Evolutionary conservation across 441 rosid genomes (phyloP), one percentile per base, ranked within the genome.

Genomic region (Pelargonium cotyledonis): DNA sequence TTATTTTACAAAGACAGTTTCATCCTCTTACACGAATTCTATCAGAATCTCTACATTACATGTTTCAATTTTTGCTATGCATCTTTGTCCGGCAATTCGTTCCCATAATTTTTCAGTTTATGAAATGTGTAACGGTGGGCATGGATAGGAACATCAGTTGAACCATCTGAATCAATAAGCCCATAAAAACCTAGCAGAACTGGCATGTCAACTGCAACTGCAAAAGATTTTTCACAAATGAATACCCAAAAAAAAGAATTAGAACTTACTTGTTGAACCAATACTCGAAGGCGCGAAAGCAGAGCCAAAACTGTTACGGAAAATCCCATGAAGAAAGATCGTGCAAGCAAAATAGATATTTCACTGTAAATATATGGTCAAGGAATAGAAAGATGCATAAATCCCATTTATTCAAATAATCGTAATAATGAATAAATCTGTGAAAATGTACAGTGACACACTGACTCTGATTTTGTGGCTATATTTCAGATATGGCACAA

Each of bases 231-330:
- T 1, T 15, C 26, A 8, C 18, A 5, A 29, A 31, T 10, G 9
- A 44, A 67, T 8, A 23, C 66, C 43, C 11, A 4, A 31, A 35
- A 1, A 63, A 60, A 64, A 58, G 66, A 9, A 68, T 51, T 70
- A 40, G 65, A 63, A 79, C 92, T 75, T 81, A 91, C 97, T 80
- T 94, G 99, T 81, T 89, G 96, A 79, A 86, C 79, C 74, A 94
- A 82, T 64, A 88, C 90, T 75, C 90, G 80, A 26, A 94, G 84
- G 64, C 96, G 93, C 8, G 89, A 92, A 67, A 94, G 94, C 82
- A 88, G 74, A 8, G 97, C 85, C 83, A 94, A 77, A 73, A 85
- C 73, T 35, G 89, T 83, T 68, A 91, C 29, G 19, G 89, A 88
- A 79, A 88, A 89, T 58, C 86, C 89, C 82, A 87, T 76, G 77